Evolutionary conservation across 2,329 filamentous ascomycete genomes (phyloP), one percentile per base, ranked within the genome.

Genomic region (Diaporthe batatas): DNA sequence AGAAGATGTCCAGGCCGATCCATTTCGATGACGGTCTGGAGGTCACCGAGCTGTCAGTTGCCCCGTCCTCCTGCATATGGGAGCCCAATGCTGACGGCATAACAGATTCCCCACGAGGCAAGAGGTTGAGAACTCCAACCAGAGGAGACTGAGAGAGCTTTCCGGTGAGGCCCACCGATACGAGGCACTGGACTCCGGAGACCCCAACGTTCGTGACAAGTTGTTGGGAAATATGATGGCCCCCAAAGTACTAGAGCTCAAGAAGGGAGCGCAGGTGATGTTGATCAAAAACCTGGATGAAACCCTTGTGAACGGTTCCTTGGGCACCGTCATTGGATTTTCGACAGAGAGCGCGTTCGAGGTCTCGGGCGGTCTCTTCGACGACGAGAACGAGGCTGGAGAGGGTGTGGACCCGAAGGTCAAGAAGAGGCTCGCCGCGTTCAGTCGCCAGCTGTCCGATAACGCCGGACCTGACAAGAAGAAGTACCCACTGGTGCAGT

Each of bases 281-380:
- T 86, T 99, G n/a, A 98, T 99, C 86, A 99, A 99, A 82, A 99
- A 99, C 78, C 92, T 98, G 84, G 96, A 99, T 79, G 94, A 98
- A 51, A 92, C 90, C 0, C 88, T 99, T 0, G 96, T 98, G 77
- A 99, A 99, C 79, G 96, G 96, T 6, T 97, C 96, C 0, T 87
- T 99, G 12, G 96, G 96, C 32, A 95, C 93, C 74, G 93, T 99
- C 6, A 88, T 92, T 16, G 90, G 88, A 7, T 97, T 98, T 82
- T 95, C 95, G 81, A 86, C 79, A 21, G 82, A 86, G 74, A 76
- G 77, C 16, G 80, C 81, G 16, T 87, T 86, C 73, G 82, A 83
- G 32, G 67, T 79, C 2, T 80, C 75, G 70, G 73, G 76, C 29
- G 72, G 70, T 25, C 83, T 85, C 10, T 83, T 83, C 2, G 87